These are phyloP conservation scores for Pseudocercospora fijiensis DNA, from an alignment of 2,329 filamentous ascomycete species.

Conservation along the genomic window DNA sequence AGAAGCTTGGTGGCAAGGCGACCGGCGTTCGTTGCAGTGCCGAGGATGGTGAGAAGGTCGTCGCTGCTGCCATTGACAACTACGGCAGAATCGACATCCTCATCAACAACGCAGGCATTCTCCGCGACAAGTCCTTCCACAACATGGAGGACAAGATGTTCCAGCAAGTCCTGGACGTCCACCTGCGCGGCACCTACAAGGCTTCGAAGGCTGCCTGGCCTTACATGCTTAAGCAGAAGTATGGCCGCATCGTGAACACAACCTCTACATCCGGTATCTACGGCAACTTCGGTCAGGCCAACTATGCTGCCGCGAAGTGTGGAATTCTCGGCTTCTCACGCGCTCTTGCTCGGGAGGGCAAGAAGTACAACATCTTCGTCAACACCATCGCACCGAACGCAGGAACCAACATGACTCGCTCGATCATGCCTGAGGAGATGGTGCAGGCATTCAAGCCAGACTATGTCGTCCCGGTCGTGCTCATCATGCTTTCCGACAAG, in stretches of 20 bases:
- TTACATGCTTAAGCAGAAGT: conserved; percentile 97
- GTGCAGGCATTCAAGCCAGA: conserved; percentile 99
- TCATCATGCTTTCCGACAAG: conserved; percentile 82
- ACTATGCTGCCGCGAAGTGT: conserved; percentile 72
- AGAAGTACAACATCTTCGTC: conserved; percentile 96
- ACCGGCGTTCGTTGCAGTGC: conserved; percentile 91
- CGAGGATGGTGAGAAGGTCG: conserved; percentile 84
- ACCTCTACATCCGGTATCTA: conserved; percentile 97
- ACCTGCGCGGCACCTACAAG: conserved; percentile 93
- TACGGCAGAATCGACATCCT: conserved; percentile 93
- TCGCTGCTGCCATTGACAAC: conserved; percentile 89
- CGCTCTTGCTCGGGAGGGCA: conserved; percentile 86
- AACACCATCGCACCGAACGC: conserved; percentile 99
- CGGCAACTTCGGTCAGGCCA: conserved; percentile 97
- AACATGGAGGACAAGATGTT: conserved; percentile 97
- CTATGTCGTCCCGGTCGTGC: conserved; percentile 91
- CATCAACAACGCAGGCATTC: conserved; percentile 97
- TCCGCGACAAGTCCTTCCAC: conserved; percentile 94
- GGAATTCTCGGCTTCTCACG: conserved; percentile 95
- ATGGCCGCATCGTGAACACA: conserved; percentile 94
- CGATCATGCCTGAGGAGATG: conserved; percentile 93
- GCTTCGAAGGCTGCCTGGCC: conserved; percentile 97
- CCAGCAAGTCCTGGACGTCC: conserved; percentile 88
- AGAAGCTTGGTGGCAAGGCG: conserved; percentile 82
- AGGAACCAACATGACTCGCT: conserved; percentile 90